phyloP scores from a whole-genome alignment of 2,329 filamentous ascomycete genomes.

The Beauveria sp. region DNA sequence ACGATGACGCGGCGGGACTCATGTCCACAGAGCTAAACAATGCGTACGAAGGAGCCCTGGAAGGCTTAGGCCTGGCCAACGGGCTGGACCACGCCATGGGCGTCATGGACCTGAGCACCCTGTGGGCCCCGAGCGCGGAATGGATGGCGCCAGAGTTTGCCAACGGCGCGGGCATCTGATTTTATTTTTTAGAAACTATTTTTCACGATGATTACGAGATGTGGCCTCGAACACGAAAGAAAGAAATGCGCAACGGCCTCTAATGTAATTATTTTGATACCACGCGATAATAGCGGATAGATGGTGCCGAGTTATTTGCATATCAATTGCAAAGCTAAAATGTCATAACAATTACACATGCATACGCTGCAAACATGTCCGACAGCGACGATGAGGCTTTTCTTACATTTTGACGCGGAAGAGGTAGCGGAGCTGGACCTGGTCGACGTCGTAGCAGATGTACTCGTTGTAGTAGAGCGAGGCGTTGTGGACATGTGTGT shows the following conservation, averaged over 20 bases:
- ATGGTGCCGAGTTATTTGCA: neutral
- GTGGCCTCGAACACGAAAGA: neutral
- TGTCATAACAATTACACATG: neutral
- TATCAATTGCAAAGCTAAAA: neutral
- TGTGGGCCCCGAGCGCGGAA: slow-evolving; percentile 27
- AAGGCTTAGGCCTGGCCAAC: slow-evolving; percentile 38
- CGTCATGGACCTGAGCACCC: slow-evolving; percentile 25
- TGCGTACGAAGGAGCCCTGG: slow-evolving; percentile 41
- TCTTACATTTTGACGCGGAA: slow-evolving; percentile 50
- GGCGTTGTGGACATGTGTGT: slow-evolving; percentile 38
- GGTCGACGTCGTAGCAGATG: slow-evolving; percentile 62
- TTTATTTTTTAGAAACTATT: neutral
- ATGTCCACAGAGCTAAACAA: slow-evolving; percentile 35
- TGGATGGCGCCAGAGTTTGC: slow-evolving; percentile 27
- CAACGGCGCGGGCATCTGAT: slow-evolving; percentile 24
- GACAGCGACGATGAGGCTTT: neutral
- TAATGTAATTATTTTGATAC: neutral
- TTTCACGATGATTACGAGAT: neutral
- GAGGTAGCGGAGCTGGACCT: slow-evolving; percentile 63
- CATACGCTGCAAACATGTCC: neutral
- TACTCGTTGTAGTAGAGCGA: slow-evolving; percentile 64
- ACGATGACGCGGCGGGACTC: neutral
- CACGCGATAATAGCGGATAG: neutral
- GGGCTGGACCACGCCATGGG: slow-evolving; percentile 36
- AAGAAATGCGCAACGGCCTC: neutral